Percentiles rank a stretch among this genome's conserved stretches.
Evolutionary conservation across 495 filamentous ascomycete species (phyloP).

Genomic region (Lasiosphaeriaceae sp.): DNA sequence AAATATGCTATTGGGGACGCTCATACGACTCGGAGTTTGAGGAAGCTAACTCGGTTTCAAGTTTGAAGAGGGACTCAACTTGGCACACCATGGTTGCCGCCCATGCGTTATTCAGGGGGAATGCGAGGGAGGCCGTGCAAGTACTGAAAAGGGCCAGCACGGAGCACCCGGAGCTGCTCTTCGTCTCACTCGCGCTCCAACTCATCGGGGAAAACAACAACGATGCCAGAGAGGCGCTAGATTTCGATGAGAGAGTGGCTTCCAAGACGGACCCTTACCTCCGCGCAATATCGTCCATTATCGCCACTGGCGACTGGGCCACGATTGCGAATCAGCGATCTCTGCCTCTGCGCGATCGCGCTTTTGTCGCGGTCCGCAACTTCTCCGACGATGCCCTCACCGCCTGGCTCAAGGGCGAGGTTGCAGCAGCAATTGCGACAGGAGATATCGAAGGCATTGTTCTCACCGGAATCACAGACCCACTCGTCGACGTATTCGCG

Average conservation of each 20-base stretch:
- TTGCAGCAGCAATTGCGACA: conserved; percentile 57
- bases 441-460: conserved; percentile 88
- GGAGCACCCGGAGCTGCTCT: conserved; percentile 46
- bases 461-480: conserved; percentile 77
- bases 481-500: conserved; percentile 76
- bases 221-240: conserved; percentile 32
- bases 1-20: conserved; percentile 69
- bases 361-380: conserved; percentile 81
- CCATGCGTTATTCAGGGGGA: conserved; percentile 68
- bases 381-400: conserved; percentile 74
- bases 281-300: conserved; percentile 85
- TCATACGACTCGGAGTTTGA: conserved; percentile 52
- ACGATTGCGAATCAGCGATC: conserved; percentile 76
- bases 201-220: conserved; percentile 37
- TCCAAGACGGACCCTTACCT: conserved; percentile 74
- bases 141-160: conserved; percentile 47
- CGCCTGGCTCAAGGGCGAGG: conserved; percentile 62
- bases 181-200: conserved; percentile 51
- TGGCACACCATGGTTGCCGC: conserved; percentile 80
- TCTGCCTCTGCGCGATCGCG: conserved; percentile 77
- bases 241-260: conserved; percentile 45
- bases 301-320: conserved; percentile 83
- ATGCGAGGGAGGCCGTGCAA: conserved; percentile 54
- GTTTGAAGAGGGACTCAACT: conserved; percentile 56
- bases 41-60: conserved; percentile 41